These are phyloP conservation scores for Stemphylium vesicarium DNA, from an alignment of 2,329 filamentous ascomycete genomes.

Conservation along the genomic window DNA sequence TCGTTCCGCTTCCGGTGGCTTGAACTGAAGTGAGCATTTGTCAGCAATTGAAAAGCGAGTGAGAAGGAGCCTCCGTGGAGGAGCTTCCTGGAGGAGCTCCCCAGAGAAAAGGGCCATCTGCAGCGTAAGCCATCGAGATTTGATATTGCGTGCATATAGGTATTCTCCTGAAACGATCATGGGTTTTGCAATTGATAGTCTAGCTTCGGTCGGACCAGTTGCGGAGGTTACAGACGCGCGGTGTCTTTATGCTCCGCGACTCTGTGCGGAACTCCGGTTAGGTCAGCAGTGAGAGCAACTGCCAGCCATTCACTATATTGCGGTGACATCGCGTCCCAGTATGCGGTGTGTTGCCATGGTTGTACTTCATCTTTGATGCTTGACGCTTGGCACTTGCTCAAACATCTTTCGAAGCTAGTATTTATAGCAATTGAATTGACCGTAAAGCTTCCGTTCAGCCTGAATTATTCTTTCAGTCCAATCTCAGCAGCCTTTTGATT, in stretches of 20 bases:
- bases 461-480: constrained; percentile 26
- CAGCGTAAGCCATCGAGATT: neutral
- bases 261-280: neutral
- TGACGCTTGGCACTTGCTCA: neutral
- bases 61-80: too few species aligned
- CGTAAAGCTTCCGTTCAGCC: neutral
- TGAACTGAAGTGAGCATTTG: neutral
- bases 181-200: neutral
- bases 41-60: neutral
- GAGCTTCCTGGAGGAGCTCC: too few species aligned
- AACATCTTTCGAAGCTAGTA: neutral
- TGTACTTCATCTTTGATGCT: neutral
- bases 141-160: neutral
- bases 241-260: neutral
- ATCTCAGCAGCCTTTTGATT: constrained; percentile 36
- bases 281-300: neutral
- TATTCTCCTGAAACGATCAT: neutral
- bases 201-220: neutral
- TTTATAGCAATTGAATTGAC: neutral
- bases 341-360: neutral
- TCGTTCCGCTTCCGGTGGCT: neutral
- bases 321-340: neutral
- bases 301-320: neutral
- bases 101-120: too few species aligned
- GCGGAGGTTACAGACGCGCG: neutral